phyloP scores from a whole-genome alignment of 2,329 filamentous ascomycete genomes.

The Alternaria viburni region DNA sequence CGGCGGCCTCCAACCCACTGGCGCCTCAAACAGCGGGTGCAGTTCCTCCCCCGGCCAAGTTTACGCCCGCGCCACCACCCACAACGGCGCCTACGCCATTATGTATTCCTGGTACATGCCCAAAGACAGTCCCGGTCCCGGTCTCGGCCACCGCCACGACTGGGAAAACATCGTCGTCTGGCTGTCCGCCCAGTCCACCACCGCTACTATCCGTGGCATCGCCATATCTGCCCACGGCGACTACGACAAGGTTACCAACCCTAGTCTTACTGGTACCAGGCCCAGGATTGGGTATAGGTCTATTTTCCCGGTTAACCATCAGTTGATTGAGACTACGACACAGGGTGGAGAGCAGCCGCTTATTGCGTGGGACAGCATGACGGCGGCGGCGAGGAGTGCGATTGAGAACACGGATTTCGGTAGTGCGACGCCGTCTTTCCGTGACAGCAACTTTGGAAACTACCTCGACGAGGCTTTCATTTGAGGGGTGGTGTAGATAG shows the following conservation, averaged over 20 bases:
- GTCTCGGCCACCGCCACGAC: constrained; percentile 61
- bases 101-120: constrained; percentile 63
- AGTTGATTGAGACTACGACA: constrained; percentile 50
- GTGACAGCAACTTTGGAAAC: constrained; percentile 53
- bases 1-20: constrained; percentile 53
- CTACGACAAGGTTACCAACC: constrained; percentile 48
- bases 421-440: constrained; percentile 56
- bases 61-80: constrained; percentile 55
- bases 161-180: constrained; percentile 64
- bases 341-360: constrained; percentile 55
- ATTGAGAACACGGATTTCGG: constrained; percentile 57
- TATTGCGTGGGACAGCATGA: constrained; percentile 59
- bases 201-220: constrained; percentile 56
- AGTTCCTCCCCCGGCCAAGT: constrained; percentile 57
- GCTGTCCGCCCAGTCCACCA: constrained; percentile 51
- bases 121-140: constrained; percentile 55
- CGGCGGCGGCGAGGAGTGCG: constrained; percentile 50
- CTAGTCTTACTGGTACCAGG: constrained; percentile 49
- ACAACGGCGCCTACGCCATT: constrained; percentile 54
- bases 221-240: constrained; percentile 59
- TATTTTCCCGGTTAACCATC: constrained; percentile 57
- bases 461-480: constrained; percentile 50
- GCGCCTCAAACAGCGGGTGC: constrained; percentile 50
- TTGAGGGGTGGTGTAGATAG: background rate
- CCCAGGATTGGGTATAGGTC: constrained; percentile 59